Percentiles rank a stretch among this genome's conserved stretches.
Conservation (phyloP, 305 asterid species). For the Rubia tinctorum region DNA sequence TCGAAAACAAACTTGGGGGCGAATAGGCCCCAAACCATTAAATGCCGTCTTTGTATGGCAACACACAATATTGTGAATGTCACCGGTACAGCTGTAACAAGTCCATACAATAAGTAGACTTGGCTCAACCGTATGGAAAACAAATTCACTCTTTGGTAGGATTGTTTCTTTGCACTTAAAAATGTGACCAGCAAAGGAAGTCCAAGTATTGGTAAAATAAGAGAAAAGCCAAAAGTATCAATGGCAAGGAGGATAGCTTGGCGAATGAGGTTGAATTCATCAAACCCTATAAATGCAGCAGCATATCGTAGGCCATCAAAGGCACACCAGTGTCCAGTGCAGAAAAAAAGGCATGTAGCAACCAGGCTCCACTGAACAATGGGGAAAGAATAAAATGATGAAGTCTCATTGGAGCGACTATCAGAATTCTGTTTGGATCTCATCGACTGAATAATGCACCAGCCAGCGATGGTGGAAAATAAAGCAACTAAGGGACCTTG, state of each 20-base stretch:
- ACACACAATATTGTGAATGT: constrained; percentile 81
- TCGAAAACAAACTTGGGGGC: constrained; percentile 98
- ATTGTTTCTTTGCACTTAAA: constrained; percentile 22
- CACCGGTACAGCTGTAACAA: constrained; percentile 49
- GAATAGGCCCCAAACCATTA: constrained; percentile 98
- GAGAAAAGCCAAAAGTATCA: constrained; percentile 89
- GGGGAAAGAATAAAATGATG: constrained; percentile 56
- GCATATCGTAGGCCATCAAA: constrained; percentile 97
- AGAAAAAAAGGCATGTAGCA: constrained; percentile 79
- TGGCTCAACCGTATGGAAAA: constrained; percentile 54
- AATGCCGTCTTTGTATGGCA: constrained; percentile 82
- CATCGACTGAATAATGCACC: constrained; percentile 66
- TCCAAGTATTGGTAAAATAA: constrained; percentile 79
- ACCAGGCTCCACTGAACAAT: constrained; percentile 85
- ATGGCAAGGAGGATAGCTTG: constrained; percentile 78
- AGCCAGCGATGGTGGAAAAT: constrained; percentile 72
- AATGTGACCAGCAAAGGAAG: constrained; percentile 68
- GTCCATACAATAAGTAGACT: constrained; percentile 77
- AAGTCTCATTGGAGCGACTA: constrained; percentile 31
- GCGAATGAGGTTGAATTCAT: constrained; percentile 81
- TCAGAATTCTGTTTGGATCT: constrained; percentile 32
- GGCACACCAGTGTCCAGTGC: constrained; percentile 98
- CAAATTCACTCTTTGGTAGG: constrained; percentile 34
- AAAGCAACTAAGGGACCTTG: constrained; percentile 79
- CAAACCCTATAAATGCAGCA: constrained; percentile 94